phyloP scores from a whole-genome alignment of 306 rosid genomes.

The Myrica gale region DNA sequence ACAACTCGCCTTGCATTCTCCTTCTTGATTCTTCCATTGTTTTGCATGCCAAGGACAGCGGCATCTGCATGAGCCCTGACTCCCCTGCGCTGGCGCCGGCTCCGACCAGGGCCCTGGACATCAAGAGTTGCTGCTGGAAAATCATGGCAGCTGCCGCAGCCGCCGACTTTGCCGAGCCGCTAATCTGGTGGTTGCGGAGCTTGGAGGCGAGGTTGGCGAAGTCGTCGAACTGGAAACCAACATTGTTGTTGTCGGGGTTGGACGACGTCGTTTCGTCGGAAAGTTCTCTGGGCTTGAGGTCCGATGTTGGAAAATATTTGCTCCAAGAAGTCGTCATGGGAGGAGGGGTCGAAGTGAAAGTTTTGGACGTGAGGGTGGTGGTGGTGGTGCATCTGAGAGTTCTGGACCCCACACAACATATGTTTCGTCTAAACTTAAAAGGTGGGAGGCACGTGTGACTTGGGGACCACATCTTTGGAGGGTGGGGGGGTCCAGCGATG shows the following conservation, averaged over 20 bases:
- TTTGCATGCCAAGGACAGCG: slow-evolving; percentile 56
- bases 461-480: too few relatives aligned
- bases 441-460: too few relatives aligned
- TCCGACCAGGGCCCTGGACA: slow-evolving; percentile 40
- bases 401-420: too few relatives aligned
- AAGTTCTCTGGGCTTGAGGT: slow-evolving; percentile 30
- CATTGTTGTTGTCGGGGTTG: slow-evolving; percentile 23
- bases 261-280: slow-evolving; percentile 38
- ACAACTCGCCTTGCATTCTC: slow-evolving; percentile 64
- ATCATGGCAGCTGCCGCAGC: slow-evolving; percentile 68
- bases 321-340: slow-evolving; percentile 84
- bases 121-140: slow-evolving; percentile 74
- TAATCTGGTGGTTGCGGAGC: slow-evolving; percentile 77
- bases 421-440: too few relatives aligned
- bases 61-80: slow-evolving; percentile 53
- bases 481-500: too few relatives aligned
- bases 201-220: slow-evolving; percentile 57
- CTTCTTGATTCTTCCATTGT: slow-evolving; percentile 75
- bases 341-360: slow-evolving; percentile 46
- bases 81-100: slow-evolving; percentile 39
- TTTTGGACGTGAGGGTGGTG: slow-evolving; percentile 5
- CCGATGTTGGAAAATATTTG: slow-evolving; percentile 81
- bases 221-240: slow-evolving; percentile 50
- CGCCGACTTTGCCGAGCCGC: slow-evolving; percentile 25
- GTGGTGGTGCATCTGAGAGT: slow-evolving; percentile 37